Evolutionary conservation across 805 yeast genomes (phyloP).

Genomic region (Trichomonascus vanleenenianus): DNA sequence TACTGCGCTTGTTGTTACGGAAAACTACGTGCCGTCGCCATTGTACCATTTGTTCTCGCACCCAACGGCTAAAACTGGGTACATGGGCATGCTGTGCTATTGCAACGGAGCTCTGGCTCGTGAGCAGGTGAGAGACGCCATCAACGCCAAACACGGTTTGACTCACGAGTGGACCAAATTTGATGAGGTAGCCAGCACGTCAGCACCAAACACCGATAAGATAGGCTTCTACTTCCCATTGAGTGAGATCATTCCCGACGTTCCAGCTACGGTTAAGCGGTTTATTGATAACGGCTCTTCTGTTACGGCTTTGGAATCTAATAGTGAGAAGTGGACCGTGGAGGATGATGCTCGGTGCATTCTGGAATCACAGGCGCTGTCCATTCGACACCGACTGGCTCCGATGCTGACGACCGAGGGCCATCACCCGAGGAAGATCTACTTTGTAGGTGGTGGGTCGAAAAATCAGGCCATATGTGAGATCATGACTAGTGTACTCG

Average conservation of each 20-base stretch:
- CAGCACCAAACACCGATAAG: background rate
- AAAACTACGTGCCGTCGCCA: conserved; percentile 66
- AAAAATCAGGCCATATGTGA: conserved; percentile 59
- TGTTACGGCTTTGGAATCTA: background rate
- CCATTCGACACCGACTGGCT: conserved; percentile 72
- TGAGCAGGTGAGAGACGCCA: conserved; percentile 58
- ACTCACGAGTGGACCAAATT: conserved; percentile 24
- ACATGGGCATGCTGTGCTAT: conserved; percentile 94
- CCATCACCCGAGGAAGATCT: conserved; percentile 57
- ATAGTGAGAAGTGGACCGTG: conserved; percentile 22
- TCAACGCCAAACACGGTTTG: conserved; percentile 39
- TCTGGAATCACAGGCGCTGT: conserved; percentile 79
- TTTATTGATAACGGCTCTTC: conserved; percentile 5
- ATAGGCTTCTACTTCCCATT: conserved; percentile 79
- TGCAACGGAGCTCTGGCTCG: conserved; percentile 87
- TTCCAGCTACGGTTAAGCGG: conserved; percentile 34
- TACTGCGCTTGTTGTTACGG: conserved; percentile 74
- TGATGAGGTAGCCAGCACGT: conserved; percentile 11
- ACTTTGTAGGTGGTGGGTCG: conserved; percentile 85
- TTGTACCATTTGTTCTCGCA: conserved; percentile 82
- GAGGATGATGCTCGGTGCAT: conserved; percentile 68
- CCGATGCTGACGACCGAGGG: conserved; percentile 51
- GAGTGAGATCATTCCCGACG: conserved; percentile 88
- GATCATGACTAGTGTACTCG: conserved; percentile 64
- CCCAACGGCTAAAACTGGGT: conserved; percentile 67